These are phyloP conservation scores for Boletus sp. DNA, from an alignment of 1,284 basidiomycete species.

Conservation along the genomic window DNA sequence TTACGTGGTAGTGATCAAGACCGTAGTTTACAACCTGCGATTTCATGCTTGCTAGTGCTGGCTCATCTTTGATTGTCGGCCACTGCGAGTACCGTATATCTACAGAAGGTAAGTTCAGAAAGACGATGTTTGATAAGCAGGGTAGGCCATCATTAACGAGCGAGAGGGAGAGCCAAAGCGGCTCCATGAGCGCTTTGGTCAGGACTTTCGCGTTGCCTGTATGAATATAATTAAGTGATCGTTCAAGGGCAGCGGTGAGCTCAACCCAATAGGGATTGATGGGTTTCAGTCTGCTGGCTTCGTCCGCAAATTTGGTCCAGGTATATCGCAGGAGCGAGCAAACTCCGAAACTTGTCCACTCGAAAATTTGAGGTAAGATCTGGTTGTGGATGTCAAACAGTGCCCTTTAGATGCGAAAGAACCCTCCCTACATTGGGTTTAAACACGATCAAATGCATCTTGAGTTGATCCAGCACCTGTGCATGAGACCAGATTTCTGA, in stretches of 20 bases:
- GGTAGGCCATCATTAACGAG: background rate
- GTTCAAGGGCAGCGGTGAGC: background rate
- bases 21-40: background rate
- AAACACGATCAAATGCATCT: too few species aligned
- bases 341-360: too few species aligned
- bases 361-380: too few species aligned
- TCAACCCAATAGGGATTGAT: background rate
- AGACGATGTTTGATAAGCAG: background rate
- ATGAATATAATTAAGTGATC: background rate
- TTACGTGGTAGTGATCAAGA: too few species aligned
- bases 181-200: background rate
- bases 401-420: too few species aligned
- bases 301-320: background rate
- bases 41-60: background rate
- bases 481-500: too few species aligned
- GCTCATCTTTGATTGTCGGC: background rate
- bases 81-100: too few species aligned
- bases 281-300: accelerated
- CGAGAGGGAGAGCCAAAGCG: background rate
- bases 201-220: background rate
- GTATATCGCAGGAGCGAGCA: background rate
- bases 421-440: too few species aligned
- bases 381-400: too few species aligned
- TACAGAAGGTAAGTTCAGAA: too few species aligned
- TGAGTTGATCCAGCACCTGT: too few species aligned